Evolutionary conservation across 2,329 filamentous ascomycete genomes (phyloP).

Genomic region (Stagonosporopsis vannaccii): DNA sequence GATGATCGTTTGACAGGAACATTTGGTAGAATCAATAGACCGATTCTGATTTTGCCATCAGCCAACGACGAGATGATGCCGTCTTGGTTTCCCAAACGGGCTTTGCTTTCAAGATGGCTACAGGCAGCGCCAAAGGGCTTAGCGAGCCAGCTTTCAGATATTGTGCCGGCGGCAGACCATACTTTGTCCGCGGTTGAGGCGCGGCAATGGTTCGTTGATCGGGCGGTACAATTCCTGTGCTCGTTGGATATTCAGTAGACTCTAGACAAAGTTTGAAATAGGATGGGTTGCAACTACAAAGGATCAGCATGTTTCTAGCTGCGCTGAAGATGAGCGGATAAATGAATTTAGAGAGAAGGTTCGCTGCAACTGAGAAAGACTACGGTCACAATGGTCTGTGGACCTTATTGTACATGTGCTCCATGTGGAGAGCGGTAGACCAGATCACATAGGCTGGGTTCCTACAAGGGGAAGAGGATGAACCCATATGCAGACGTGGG

Average conservation of each 20-base stretch:
- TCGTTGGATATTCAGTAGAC: background rate
- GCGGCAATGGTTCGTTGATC: background rate
- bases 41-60: conserved; percentile 20
- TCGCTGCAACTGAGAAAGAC: too few species aligned
- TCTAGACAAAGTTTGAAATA: background rate
- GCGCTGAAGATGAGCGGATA: too few species aligned
- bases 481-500: too few species aligned
- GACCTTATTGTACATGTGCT: too few species aligned
- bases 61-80: conserved; percentile 29
- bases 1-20: background rate
- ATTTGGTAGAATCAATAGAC: conserved; percentile 18
- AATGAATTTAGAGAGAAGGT: too few species aligned
- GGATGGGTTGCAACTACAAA: too few species aligned
- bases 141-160: background rate
- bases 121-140: background rate
- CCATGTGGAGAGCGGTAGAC: too few species aligned
- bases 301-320: too few species aligned
- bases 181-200: background rate
- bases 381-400: too few species aligned
- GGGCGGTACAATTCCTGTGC: background rate
- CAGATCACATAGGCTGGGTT: too few species aligned
- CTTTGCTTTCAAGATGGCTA: conserved; percentile 13
- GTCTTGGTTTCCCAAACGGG: conserved; percentile 14
- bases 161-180: conserved; percentile 3
- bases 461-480: too few species aligned